These are phyloP conservation scores for Macrotyloma uniflorum DNA, from an alignment of 306 rosid species.

Conservation along the genomic window DNA sequence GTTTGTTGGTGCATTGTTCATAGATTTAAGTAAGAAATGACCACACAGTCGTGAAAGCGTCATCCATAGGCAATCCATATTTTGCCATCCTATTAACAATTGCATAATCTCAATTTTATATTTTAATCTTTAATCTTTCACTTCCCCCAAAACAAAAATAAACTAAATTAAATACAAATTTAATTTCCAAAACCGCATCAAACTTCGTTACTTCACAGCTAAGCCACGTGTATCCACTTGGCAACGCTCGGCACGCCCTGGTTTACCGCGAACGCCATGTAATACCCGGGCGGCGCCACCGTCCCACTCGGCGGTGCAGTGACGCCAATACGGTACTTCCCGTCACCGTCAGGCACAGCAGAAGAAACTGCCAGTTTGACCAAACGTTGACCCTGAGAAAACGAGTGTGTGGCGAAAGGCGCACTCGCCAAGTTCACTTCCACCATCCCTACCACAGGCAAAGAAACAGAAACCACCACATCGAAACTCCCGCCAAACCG, in stretches of 20 bases:
- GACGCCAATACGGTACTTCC: slow-evolving; percentile 53
- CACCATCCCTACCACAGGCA: slow-evolving; percentile 75
- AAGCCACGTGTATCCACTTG: slow-evolving; percentile 66
- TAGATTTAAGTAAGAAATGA: too few species aligned
- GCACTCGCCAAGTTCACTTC: slow-evolving; percentile 75
- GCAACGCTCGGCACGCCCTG: slow-evolving; percentile 95
- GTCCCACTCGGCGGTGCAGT: slow-evolving; percentile 69
- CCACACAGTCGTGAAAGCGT: too few species aligned
- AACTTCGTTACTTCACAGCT: not conserved
- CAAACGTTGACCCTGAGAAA: slow-evolving; percentile 86
- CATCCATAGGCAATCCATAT: too few species aligned
- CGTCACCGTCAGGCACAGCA: slow-evolving; percentile 49
- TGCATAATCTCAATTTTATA: not conserved
- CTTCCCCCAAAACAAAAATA: not conserved
- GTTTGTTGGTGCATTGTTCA: too few species aligned
- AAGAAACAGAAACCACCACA: slow-evolving; percentile 56
- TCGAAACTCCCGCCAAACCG: slow-evolving; percentile 60
- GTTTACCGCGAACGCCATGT: slow-evolving; percentile 84
- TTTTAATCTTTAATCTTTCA: not conserved
- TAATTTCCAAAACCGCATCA: not conserved
- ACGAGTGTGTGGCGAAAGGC: slow-evolving; percentile 86
- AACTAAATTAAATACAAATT: not conserved
- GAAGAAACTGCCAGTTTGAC: slow-evolving; percentile 67
- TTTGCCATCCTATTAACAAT: not conserved
- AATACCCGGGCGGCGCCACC: slow-evolving; percentile 89